Evolutionary conservation across 2,329 filamentous ascomycete genomes (phyloP).

Genomic region (Aspergillus melleus): DNA sequence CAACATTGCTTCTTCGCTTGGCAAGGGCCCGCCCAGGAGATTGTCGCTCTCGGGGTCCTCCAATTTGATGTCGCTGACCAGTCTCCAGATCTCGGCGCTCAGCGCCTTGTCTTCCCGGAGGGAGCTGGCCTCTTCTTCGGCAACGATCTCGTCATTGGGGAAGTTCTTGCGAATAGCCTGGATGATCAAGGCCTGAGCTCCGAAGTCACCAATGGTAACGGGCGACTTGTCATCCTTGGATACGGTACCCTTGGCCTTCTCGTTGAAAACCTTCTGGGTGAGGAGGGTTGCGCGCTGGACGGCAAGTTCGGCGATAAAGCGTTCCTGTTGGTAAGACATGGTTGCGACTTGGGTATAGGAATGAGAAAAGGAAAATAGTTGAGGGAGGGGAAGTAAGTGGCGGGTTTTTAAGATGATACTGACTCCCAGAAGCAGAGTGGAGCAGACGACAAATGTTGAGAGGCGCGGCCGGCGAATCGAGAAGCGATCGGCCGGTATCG

Average conservation of each 20-base stretch:
- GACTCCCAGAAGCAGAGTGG: conserved; percentile 46
- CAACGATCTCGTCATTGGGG: conserved; percentile 86
- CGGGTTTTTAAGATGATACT: conserved; percentile 39
- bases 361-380: conserved; percentile 21
- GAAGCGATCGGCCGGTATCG: conserved; percentile 21
- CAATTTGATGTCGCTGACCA: conserved; percentile 73
- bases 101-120: conserved; percentile 71
- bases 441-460: conserved; percentile 31
- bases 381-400: conserved; percentile 38
- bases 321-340: conserved; percentile 70
- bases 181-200: conserved; percentile 95
- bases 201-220: conserved; percentile 97
- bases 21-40: conserved; percentile 68
- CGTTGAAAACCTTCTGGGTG: conserved; percentile 76
- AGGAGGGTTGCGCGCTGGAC: conserved; percentile 79
- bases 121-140: conserved; percentile 86
- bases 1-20: conserved; percentile 62
- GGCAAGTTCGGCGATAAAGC: conserved; percentile 80
- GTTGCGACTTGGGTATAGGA: conserved; percentile 26
- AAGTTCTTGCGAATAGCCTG: conserved; percentile 85
- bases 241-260: conserved; percentile 90
- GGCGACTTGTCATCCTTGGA: conserved; percentile 95
- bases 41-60: conserved; percentile 65
- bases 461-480: conserved; percentile 21
- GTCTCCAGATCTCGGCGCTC: conserved; percentile 76